Base-by-base conservation (phyloP, 331 rosid genomes). In the Acacia pycnantha region DNA sequence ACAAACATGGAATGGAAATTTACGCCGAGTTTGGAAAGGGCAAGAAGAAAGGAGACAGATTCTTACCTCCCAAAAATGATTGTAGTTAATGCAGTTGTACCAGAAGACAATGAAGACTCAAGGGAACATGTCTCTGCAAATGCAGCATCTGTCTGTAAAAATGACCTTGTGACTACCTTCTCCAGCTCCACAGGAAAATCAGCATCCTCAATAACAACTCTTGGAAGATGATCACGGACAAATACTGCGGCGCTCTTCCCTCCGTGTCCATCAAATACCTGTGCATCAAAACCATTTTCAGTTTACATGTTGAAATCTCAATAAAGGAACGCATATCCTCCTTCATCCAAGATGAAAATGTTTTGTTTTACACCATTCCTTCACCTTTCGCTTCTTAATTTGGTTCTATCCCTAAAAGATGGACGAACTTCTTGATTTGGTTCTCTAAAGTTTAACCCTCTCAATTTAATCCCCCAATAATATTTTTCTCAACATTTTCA, bases 211-310 rank as follows among this genome's bases (percentile, higher is more conserved):
- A 88, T 90, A 31, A 91, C 85, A 62, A 89, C 87, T 80, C 91
- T 80, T 44, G 95, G 95, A 77, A 91, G 80, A 85, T 89, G 85
- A 56, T 91, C 91, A 8, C 95, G 86, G 47, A 86, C 95, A 78
- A 86, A 89, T 41, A 86, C 83, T 7, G 95, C 93, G 13, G 93
- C 93, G 31, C 61, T 84, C 62, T 91, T 82, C 53, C 95, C 95
- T 65, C 87, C 95, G 41, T 91, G 93, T 16, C 93, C 93, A 73
- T 91, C 95, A 51, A 91, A 91, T 66, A 91, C 91, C 95, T 89
- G 77, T 56, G 24, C 44, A 76, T 82, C 70, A 82, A 81, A 74
- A 77, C 70, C 82, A 76, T 77, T 62, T 84, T 21, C 40, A 54
- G 56, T 53, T 70, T 4, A 11, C 67, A 40, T 56, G 26, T 82